Evolutionary conservation across 441 rosid genomes (phyloP), one percentile per base, ranked within the genome.

Genomic region (Pelargonium australe): DNA sequence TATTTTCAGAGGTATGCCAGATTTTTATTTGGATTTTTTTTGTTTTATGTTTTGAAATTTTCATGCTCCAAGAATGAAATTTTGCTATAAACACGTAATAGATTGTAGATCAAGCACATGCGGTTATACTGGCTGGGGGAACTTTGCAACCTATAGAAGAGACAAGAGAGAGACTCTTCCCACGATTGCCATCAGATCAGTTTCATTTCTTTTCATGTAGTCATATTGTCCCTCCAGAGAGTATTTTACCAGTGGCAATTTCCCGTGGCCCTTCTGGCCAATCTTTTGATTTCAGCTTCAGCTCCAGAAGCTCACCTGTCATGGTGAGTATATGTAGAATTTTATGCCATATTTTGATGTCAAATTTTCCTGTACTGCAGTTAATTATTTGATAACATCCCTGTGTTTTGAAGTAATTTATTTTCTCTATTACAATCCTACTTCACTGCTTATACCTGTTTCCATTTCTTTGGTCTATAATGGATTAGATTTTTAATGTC

Each of bases 131-230:
- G 79, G 97, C 97, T 0, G 99, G 99, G 45, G 99, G 98, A 70
- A 95, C 99, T 68, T 85, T 95, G 78, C 98, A 95, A 79, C 99
- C 99, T 60, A 81, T 92, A 66, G 97, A 92, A 85, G 98, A 92
- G 82, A 89, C 97, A 63, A 90, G 96, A 78, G 98, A 89, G 73
- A 83, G 97, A 49, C 96, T 92, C 72, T 92, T 95, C 80, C 97
- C 99, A 19, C 78, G 90, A 90, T 75, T 95, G 76, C 87, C 89
- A 64, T 72, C 72, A 28, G 78, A 85, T 74, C 83, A 84, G 76
- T 81, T 90, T 72, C 86, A 87, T 73, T 90, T 95, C 85, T 92
- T 89, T 80, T 90, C 97, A 40, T 95, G 98, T 74, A 70, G 84
- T 79, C 99, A 95, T 76, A 90, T 95, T 75, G 86, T 95, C 70